Evolutionary conservation across 129 eudicot species (phyloP), one percentile per base, ranked within the genome.

Genomic region (Helianthus tuberosus): DNA sequence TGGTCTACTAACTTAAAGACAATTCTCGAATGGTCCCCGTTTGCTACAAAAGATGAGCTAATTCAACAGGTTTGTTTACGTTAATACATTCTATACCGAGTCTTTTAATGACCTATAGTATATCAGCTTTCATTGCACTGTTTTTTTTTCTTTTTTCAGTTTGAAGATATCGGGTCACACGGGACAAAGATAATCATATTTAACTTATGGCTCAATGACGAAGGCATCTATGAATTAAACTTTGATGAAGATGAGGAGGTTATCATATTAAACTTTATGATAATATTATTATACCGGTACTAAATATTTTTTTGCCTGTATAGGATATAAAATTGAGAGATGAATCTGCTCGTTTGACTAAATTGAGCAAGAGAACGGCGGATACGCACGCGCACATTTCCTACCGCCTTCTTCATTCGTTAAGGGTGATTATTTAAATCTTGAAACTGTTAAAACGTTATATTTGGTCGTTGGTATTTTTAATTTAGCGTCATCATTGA

Each of bases 11-110:
- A 93, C 81, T 78, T 93, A 79, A 83, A 90, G 68, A 86, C 93
- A 57, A 93, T 93, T 59, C 90, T 93, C 61, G 93, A 93, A 54
- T 90, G 98, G 98, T 93, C 98, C 64, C 98, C 98, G 15, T 93
- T 86, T 67, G 73, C 73, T 59, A 78, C 97, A 14, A 85, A 83
- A 75, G 93, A 90, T 12, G 93, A 88, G 57, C 87, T 93, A 14
- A 63, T 90, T 86, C 84, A 66, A 68, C 96, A 90, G 96, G 98
- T 93, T 82, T 15, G 52, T 61, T 82, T 77, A 55, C 57, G 4
- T 38, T 36, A 61, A 80, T 77, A 55, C 62, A 2, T 38, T 36
- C 29, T 47, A 51, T 69, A 27, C 44, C 68, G 73, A 15, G 15
- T 53, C 58, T 54, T 55, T 68, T 59, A n/a, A 35, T 68, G 38